These are phyloP conservation scores for Fusarium sp. DNA, from an alignment of 2,329 filamentous ascomycete genomes.

Conservation along the genomic window DNA sequence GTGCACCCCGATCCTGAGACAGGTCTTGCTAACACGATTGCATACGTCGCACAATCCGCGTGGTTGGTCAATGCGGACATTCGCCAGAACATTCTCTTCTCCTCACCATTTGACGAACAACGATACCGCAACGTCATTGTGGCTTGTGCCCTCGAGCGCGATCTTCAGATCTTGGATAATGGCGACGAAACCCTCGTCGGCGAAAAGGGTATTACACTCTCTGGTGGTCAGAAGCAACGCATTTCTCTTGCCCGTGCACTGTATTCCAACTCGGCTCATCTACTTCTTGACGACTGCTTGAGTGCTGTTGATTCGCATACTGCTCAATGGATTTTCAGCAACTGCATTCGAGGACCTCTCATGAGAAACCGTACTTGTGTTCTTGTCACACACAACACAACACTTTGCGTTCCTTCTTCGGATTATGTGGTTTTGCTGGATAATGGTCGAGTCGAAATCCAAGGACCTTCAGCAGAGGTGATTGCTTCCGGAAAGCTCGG, in stretches of 20 bases:
- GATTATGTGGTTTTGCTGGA: slow-evolving; percentile 87
- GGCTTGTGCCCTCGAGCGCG: slow-evolving; percentile 90
- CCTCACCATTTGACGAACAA: slow-evolving; percentile 81
- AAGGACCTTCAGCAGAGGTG: slow-evolving; percentile 83
- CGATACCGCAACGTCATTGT: slow-evolving; percentile 90
- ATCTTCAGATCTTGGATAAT: slow-evolving; percentile 90
- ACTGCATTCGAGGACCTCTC: slow-evolving; percentile 88
- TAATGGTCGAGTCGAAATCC: slow-evolving; percentile 82
- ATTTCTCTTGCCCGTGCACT: slow-evolving; percentile 96
- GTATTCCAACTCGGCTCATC: slow-evolving; percentile 93
- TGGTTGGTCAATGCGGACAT: slow-evolving; percentile 98
- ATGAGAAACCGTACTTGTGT: slow-evolving; percentile 94
- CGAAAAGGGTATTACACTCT: slow-evolving; percentile 96
- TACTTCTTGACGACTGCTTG: slow-evolving; percentile 93
- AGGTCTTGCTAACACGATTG: slow-evolving; percentile 88
- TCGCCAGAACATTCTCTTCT: slow-evolving; percentile 95
- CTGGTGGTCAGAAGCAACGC: slow-evolving; percentile 96
- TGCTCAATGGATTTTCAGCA: slow-evolving; percentile 96
- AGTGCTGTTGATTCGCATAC: slow-evolving; percentile 98
- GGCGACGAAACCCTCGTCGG: slow-evolving; percentile 95
- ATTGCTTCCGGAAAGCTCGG: slow-evolving; percentile 90
- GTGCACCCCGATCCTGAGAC: slow-evolving; percentile 85
- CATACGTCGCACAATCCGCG: slow-evolving; percentile 95
- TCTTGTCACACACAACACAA: slow-evolving; percentile 93
- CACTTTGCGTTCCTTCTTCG: slow-evolving; percentile 85